phyloP scores from a whole-genome alignment of 371 early-diverging fungal genomes.

The Rhizopus arrhizus region DNA sequence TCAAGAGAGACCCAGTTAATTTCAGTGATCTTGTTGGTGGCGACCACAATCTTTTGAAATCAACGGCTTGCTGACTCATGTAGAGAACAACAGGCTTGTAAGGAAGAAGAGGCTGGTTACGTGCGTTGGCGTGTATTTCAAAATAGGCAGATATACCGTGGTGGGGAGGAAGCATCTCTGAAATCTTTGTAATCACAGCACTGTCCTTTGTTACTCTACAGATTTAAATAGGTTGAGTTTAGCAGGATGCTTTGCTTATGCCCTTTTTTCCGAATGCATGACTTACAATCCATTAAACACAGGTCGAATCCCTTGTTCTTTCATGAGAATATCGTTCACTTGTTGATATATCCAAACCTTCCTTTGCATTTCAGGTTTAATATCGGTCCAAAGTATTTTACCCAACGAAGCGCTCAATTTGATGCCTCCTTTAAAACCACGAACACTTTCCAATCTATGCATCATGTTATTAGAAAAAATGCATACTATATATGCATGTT shows the following conservation, averaged over 20 bases:
- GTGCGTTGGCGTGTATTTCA: conserved; percentile 50
- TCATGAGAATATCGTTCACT: conserved; percentile 47
- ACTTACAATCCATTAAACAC: conserved; percentile 48
- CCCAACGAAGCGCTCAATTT: conserved; percentile 51
- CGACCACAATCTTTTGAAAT: conserved; percentile 43
- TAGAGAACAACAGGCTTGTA: conserved; percentile 46
- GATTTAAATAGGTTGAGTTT: too few species aligned
- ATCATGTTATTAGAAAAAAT: background rate
- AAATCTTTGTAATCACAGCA: conserved; percentile 26
- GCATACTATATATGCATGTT: background rate
- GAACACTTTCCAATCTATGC: conserved; percentile 31
- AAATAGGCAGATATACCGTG: conserved; percentile 31
- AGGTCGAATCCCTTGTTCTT: conserved; percentile 37
- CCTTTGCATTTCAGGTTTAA: conserved; percentile 31
- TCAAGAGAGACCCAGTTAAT: conserved; percentile 53
- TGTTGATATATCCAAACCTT: conserved; percentile 49
- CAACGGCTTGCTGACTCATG: conserved; percentile 44
- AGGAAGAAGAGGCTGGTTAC: conserved; percentile 41
- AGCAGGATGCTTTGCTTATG: background rate
- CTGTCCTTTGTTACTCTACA: conserved; percentile 38
- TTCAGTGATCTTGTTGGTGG: conserved; percentile 36
- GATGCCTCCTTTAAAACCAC: conserved; percentile 45
- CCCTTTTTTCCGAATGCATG: background rate
- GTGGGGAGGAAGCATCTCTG: conserved; percentile 31
- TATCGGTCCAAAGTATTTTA: conserved; percentile 46